Evolutionary conservation across 805 yeast species (phyloP), one percentile per base, ranked within the genome.

Genomic region (Lipomyces sp.): DNA sequence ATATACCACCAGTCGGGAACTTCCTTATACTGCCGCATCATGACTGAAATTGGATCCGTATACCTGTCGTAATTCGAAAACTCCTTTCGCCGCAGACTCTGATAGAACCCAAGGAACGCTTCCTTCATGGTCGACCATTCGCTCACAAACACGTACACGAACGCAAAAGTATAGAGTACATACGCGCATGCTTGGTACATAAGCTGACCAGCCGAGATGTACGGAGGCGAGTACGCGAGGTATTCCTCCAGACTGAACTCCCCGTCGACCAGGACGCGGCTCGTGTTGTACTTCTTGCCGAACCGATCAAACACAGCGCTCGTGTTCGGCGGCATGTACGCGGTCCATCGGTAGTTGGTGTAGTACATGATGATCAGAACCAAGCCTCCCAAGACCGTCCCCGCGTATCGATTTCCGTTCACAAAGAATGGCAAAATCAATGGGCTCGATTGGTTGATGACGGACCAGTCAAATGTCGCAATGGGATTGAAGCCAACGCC

Each of bases 401-500:
- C 76, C 48, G 56, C 47, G 42, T 54, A 55, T 46, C 62, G 63
- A 52, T 65, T 68, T 10, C 62, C 79, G 74, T 60, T 75, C 71
- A 69, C 74, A 75, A 11, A 71, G 56, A 60, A 75, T 71, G 32
- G 74, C 60, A 36, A 61, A 61, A 35, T 60, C 38, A 56, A 72
- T 68, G 28, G 70, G 67, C 39, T 65, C 36, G 39, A 63, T 53
- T 63, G 75, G 74, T 58, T 75, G 72, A 42, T 64, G 58, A 44
- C 72, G 65, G 58, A 76, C 86, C 86, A 83, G 66, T 83, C 87
- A 62, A 83, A 81, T 74, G 70, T 14, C 18, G 85, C 78, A 39
- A 81, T 64, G 7, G 89, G 89, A 57, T 81, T 65, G 63, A 81
- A 64, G 19, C 86, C 88, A 49, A 83, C 68, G n/a, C 90, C 90